Percentiles rank a stretch among this genome's conserved stretches.
Conservation (phyloP, 495 filamentous ascomycete genomes). For the Penicillium cinerascens region DNA sequence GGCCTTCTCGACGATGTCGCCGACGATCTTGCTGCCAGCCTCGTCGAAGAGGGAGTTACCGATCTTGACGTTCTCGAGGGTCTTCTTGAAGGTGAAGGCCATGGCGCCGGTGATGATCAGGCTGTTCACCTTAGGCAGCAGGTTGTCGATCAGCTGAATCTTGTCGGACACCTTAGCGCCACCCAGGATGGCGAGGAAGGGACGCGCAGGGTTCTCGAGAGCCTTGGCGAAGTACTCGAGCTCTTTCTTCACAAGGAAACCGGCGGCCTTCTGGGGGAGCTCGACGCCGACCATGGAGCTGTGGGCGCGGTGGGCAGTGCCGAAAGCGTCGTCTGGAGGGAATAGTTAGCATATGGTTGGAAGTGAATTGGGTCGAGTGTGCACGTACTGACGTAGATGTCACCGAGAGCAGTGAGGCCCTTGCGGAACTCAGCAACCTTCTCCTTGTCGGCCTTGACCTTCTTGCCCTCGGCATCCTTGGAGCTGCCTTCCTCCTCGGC, state of each 20-base stretch:
- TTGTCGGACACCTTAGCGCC: conserved; percentile 99
- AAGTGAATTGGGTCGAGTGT: not conserved
- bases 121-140: conserved; percentile 93
- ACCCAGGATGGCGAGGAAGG: conserved; percentile 98
- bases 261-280: conserved; percentile 91
- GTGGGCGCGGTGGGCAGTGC: conserved; percentile 95
- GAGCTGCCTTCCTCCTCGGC: conserved; percentile 93
- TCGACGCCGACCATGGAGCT: conserved; percentile 98
- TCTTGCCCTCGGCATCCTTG: conserved; percentile 90
- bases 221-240: conserved; percentile 99
- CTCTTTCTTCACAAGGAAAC: conserved; percentile 99
- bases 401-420: conserved; percentile 88
- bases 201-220: conserved; percentile 85
- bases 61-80: conserved; percentile 82
- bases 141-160: conserved; percentile 98
- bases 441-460: conserved; percentile 93
- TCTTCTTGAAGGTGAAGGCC: conserved; percentile 99
- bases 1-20: conserved; percentile 85
- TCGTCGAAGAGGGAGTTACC: conserved; percentile 93
- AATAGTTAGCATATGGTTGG: conserved; percentile 13
- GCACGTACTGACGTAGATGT: conserved; percentile 89
- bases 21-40: conserved; percentile 88
- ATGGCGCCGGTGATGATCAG: conserved; percentile 97
- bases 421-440: conserved; percentile 91
- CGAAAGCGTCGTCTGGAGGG: conserved; percentile 86